Evolutionary conservation across 2,329 filamentous ascomycete species (phyloP).

Genomic region (Aspergillus spinulosporus): DNA sequence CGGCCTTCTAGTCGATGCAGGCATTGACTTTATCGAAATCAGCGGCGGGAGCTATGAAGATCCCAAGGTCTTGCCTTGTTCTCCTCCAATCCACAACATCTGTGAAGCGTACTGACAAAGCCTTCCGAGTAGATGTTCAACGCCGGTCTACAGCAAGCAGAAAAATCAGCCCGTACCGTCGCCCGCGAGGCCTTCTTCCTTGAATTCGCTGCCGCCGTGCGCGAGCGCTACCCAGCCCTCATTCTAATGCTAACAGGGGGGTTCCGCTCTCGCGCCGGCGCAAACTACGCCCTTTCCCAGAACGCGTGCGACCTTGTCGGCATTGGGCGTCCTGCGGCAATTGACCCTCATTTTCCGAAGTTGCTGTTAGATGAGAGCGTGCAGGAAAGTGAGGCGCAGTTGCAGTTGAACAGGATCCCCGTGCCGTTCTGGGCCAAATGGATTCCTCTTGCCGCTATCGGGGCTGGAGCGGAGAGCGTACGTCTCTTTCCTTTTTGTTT

Average conservation of each 20-base stretch:
- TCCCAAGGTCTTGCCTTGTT: conserved; percentile 40
- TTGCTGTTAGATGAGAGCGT: conserved; percentile 33
- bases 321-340: conserved; percentile 48
- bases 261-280: conserved; percentile 56
- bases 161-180: conserved; percentile 46
- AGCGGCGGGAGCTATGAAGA: conserved; percentile 63
- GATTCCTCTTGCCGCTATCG: conserved; percentile 28
- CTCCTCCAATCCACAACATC: too few species aligned
- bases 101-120: too few species aligned
- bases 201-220: conserved; percentile 60
- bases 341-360: conserved; percentile 46
- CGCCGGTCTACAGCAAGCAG: conserved; percentile 12
- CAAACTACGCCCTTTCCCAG: conserved; percentile 50
- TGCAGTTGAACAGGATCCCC: conserved; percentile 28
- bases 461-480: conserved; percentile 35
- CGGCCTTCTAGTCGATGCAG: conserved; percentile 42
- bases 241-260: conserved; percentile 63
- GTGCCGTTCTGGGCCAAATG: conserved; percentile 26
- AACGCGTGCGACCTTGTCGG: conserved; percentile 54
- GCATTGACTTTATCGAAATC: conserved; percentile 68
- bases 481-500: conserved; percentile 17
- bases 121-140: neutral
- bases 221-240: conserved; percentile 46
- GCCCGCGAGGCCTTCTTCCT: conserved; percentile 68
- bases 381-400: conserved; percentile 25